A percentile compares a stretch with the other conserved stretches of the same genome.
Evolutionary conservation across 495 filamentous ascomycete genomes (phyloP).

Genomic region (Massariosphaeria phaeospora): DNA sequence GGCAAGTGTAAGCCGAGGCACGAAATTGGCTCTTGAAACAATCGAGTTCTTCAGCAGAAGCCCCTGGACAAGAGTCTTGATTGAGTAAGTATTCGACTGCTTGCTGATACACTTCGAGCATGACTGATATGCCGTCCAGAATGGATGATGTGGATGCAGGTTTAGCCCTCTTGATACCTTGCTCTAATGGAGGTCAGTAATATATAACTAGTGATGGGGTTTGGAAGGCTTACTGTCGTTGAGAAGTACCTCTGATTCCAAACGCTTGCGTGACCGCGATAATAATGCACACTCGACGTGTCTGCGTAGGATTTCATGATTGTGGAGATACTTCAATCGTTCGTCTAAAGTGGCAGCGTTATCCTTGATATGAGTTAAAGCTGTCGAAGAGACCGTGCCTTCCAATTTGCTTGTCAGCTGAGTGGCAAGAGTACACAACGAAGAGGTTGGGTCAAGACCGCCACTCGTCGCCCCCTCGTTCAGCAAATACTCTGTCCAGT

Average conservation of each 20-base stretch:
- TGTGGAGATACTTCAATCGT: no score
- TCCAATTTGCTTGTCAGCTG: not conserved
- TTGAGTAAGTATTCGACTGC: not conserved
- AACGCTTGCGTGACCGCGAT: no score
- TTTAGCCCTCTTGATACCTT: not conserved
- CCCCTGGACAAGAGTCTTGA: not conserved
- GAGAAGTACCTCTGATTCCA: no score
- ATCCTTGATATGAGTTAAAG: no score
- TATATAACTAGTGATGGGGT: no score
- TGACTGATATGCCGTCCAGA: not conserved
- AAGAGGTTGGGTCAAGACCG: not conserved
- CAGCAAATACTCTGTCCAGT: slow-evolving; percentile 8
- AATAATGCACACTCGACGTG: no score
- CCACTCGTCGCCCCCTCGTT: not conserved
- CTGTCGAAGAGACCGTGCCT: no score
- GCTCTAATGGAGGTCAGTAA: no score
- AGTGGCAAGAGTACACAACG: not conserved
- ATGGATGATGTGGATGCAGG: not conserved
- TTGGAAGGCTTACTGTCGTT: no score
- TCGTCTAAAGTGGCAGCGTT: no score
- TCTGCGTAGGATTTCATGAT: no score
- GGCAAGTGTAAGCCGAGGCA: not conserved
- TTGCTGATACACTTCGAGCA: not conserved
- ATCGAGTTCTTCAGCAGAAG: slow-evolving; percentile 1
- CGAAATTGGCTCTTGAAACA: slow-evolving; percentile 2